Conservation (phyloP, 2,329 filamentous ascomycete genomes). For the Alternaria solani region DNA sequence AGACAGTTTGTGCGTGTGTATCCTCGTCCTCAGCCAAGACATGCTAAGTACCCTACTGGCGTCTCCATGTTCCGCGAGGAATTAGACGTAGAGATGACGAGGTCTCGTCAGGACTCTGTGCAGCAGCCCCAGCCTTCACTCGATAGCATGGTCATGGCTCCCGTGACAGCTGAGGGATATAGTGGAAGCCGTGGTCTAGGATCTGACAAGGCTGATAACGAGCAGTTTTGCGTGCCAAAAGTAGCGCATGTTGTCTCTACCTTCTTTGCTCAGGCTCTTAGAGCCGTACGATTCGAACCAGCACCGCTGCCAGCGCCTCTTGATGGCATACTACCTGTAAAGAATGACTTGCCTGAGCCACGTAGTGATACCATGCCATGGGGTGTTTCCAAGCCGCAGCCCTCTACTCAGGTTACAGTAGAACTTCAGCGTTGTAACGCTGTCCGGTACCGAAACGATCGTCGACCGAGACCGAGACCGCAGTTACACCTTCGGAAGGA, state of each 20-base stretch:
- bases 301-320: background rate
- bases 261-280: background rate
- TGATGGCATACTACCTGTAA: background rate
- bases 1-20: background rate
- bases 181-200: background rate
- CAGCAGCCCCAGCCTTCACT: background rate
- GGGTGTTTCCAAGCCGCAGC: too few species aligned
- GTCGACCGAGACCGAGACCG: background rate
- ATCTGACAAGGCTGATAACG: background rate
- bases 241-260: background rate
- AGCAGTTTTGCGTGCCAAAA: background rate
- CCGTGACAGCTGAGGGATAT: background rate
- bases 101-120: background rate
- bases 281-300: background rate
- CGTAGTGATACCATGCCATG: too few species aligned
- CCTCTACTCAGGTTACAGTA: background rate
- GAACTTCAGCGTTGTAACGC: background rate
- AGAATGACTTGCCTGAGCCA: background rate
- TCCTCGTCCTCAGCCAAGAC: background rate
- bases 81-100: background rate
- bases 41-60: background rate
- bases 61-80: slow-evolving; percentile 4
- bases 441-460: background rate
- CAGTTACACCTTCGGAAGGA: background rate
- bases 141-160: background rate